These are phyloP conservation scores for Diaporthe capsici DNA, from an alignment of 2,329 filamentous ascomycete genomes.

Conservation along the genomic window DNA sequence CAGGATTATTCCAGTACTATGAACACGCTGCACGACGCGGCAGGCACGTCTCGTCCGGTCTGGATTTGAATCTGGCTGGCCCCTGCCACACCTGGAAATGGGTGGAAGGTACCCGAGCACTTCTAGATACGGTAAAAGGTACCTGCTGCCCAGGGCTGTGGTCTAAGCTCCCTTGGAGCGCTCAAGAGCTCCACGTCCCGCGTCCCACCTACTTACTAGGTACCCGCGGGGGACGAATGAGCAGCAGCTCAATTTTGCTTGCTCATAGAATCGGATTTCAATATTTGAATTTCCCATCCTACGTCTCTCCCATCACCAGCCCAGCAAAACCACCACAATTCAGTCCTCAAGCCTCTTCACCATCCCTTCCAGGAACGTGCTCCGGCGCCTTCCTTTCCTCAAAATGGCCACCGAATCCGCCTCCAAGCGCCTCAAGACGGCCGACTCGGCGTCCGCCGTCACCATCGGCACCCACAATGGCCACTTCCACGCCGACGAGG, in stretches of 20 bases:
- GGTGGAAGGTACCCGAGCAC: not conserved
- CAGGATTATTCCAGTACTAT: not conserved
- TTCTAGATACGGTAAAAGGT: not conserved
- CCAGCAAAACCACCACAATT: not conserved
- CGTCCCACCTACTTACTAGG: not conserved
- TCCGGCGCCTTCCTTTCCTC: conserved; percentile 53
- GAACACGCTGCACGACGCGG: conserved; percentile 5
- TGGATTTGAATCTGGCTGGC: not conserved
- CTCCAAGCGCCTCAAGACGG: conserved; percentile 88
- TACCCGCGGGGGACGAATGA: conserved; percentile 36
- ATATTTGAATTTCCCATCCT: not conserved
- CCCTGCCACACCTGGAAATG: not conserved
- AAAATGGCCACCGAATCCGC: conserved; percentile 76
- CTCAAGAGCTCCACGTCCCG: conserved; percentile 2
- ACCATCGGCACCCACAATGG: conserved; percentile 96
- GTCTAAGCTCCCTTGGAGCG: conserved; percentile 9
- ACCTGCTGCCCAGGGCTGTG: not conserved
- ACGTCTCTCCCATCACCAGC: not conserved
- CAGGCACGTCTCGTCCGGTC: not conserved
- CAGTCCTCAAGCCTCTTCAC: not conserved
- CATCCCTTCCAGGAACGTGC: conserved; percentile 51
- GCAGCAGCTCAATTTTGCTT: conserved; percentile 40
- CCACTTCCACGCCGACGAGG: conserved; percentile 99
- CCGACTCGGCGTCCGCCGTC: conserved; percentile 62
- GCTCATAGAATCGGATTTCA: conserved; percentile 16